These are phyloP conservation scores for Heterobasidion parviporum DNA, from an alignment of 1,284 basidiomycete species.

Conservation along the genomic window DNA sequence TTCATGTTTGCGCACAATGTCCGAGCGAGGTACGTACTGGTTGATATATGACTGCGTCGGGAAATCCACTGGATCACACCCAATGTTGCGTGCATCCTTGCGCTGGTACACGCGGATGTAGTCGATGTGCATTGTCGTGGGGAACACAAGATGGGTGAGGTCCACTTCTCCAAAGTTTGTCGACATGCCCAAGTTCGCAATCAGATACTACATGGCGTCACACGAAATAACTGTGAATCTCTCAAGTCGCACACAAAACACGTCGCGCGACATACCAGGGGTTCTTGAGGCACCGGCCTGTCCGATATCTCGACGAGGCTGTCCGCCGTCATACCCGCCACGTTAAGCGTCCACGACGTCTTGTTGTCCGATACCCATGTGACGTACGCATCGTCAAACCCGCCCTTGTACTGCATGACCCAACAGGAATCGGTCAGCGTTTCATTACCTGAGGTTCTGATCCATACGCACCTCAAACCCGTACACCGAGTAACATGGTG, in stretches of 20 bases:
- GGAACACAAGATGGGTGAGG: constrained; percentile 59
- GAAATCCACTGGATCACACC: constrained; percentile 75
- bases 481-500: constrained; percentile 41
- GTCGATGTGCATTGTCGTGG: constrained; percentile 67
- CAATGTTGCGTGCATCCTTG: constrained; percentile 58
- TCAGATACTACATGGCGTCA: constrained; percentile 47
- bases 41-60: constrained; percentile 75
- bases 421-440: not conserved
- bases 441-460: not conserved
- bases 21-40: constrained; percentile 32
- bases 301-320: constrained; percentile 55
- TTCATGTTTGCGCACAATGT: not conserved
- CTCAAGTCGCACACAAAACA: no score
- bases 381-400: constrained; percentile 50
- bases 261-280: constrained; percentile 46
- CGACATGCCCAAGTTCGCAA: constrained; percentile 79
- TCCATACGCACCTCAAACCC: constrained; percentile 40
- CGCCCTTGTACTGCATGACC: constrained; percentile 3
- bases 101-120: constrained; percentile 82
- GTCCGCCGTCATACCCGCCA: constrained; percentile 66
- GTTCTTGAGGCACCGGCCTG: constrained; percentile 77
- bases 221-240: no score
- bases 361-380: constrained; percentile 66
- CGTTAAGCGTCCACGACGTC: constrained; percentile 70
- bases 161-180: constrained; percentile 69